phyloP scores from a whole-genome alignment of 441 rosid genomes.

The California macrophylla region DNA sequence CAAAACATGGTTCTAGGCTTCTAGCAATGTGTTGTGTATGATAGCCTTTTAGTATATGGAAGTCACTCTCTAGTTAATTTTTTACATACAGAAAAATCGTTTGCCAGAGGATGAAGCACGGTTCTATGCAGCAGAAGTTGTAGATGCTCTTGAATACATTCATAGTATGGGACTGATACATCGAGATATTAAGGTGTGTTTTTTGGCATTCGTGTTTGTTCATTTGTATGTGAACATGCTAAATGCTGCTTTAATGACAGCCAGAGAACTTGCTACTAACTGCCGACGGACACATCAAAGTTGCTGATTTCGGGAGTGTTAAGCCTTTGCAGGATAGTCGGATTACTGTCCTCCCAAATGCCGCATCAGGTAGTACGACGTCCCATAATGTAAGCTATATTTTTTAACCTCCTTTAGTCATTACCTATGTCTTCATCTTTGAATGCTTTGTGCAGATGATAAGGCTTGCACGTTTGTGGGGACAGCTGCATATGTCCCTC shows the following conservation, averaged over 20 bases:
- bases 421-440: not conserved
- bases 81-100: constrained; percentile 56
- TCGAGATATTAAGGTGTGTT: constrained; percentile 83
- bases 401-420: not conserved
- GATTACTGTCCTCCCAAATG: constrained; percentile 91
- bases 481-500: constrained; percentile 98
- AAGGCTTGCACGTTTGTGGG: constrained; percentile 97
- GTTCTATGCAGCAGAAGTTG: constrained; percentile 83
- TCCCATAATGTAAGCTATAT: constrained; percentile 11
- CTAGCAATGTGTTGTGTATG: not conserved
- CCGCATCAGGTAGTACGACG: constrained; percentile 58
- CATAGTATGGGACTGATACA: constrained; percentile 87
- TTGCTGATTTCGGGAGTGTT: constrained; percentile 98
- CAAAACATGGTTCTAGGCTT: not conserved
- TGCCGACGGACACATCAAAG: constrained; percentile 78
- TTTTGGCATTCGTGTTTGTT: not conserved
- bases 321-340: constrained; percentile 96
- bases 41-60: constrained; percentile 4
- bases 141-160: constrained; percentile 96
- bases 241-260: constrained; percentile 41
- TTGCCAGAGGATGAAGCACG: constrained; percentile 85
- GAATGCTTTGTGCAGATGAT: constrained; percentile 44
- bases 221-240: constrained; percentile 17
- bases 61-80: constrained; percentile 14
- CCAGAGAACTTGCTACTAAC: constrained; percentile 89